Evolutionary conservation across 1,139 yeast species (phyloP).

Genomic region (Debaryomyces fabryi): DNA sequence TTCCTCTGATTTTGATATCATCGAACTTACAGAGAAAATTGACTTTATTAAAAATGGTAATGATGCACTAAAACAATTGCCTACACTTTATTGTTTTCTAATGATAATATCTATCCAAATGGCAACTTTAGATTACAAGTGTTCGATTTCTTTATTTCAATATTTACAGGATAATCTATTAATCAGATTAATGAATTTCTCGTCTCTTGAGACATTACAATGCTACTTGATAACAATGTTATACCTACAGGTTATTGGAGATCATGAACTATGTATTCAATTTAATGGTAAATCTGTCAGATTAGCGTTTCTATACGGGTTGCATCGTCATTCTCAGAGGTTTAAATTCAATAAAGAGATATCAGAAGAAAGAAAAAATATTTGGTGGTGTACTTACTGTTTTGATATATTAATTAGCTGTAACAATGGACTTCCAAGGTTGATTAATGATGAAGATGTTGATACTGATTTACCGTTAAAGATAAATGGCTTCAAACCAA

Average conservation of each 20-base stretch:
- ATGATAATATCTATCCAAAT: neutral
- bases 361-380: neutral
- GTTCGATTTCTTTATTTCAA: too few relatives aligned
- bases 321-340: neutral
- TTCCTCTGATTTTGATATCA: too few relatives aligned
- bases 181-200: too few relatives aligned
- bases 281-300: neutral
- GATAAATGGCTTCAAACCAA: neutral
- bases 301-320: neutral
- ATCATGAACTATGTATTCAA: neutral
- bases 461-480: neutral
- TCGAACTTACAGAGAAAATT: too few relatives aligned
- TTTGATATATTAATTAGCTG: neutral
- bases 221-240: too few relatives aligned
- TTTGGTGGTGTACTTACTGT: neutral
- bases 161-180: too few relatives aligned
- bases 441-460: neutral
- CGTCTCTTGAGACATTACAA: too few relatives aligned
- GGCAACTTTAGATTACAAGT: neutral
- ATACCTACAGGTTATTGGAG: neutral
- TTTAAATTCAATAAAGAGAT: neutral
- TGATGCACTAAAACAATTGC: too few relatives aligned
- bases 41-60: too few relatives aligned
- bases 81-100: too few relatives aligned
- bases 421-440: neutral